Base-by-base conservation (phyloP, 2,329 filamentous ascomycete genomes). In the Colletotrichum nymphaeae region DNA sequence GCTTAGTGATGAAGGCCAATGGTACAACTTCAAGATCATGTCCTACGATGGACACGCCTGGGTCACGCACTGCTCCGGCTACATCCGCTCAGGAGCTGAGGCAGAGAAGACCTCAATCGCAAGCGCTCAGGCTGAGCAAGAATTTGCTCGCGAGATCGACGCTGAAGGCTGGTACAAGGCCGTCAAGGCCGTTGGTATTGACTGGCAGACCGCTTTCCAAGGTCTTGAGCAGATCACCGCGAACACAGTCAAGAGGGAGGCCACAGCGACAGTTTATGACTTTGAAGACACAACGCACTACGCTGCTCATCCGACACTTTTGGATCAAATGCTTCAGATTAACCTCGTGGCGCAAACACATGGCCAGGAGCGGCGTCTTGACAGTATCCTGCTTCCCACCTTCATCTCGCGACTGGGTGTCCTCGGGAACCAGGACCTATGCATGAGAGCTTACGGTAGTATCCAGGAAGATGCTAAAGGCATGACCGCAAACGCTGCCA, bases 21-120 rank as follows among this genome's bases (percentile, higher is more conserved):
- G 79, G 79, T 83, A 78, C 72, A 78, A 82, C n/a, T 83, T 82
- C 32, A 78, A 74, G 16, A 78, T 83, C n/a, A 58, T 78, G n/a
- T 81, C 81, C 4, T 78, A 75, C 26, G 78, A 77, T 24, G 78
- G 78, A 0, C 72, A 74, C 1, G 68, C 64, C 16, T 82, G 80
- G 80, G 75, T 78, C 4, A 78, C 76, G 14, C 79, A 81, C 73
- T 81, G 77, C 67, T 72, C 60, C 1, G 71, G 71, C 0, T 59
- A 63, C 30, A 59, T 69, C 11, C 58, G 69, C n/a, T 69, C 69
- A 0, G 65, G 69, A 2, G 69, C 65, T 2, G 58, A 68, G 12
- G 52, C 57, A 3, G 53, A 68, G 1, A 55, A 55, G 24, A 63
- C 53, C 12, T 57, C 53, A 6, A 42, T 58, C 1, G 58, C 65